phyloP scores from a whole-genome alignment of 148 eudicot species.

The Dianthus caryophyllus region DNA sequence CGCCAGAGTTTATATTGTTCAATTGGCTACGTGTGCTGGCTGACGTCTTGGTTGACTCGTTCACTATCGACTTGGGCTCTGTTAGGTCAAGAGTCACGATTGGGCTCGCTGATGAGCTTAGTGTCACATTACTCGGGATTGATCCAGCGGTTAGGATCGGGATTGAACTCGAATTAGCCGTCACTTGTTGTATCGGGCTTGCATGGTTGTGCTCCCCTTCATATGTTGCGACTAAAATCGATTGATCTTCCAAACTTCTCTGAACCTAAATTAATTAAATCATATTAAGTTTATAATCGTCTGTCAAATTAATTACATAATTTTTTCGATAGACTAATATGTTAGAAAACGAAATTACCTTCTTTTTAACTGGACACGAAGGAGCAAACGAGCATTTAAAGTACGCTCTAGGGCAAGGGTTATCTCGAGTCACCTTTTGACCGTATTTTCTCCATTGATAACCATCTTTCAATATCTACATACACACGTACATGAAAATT shows the following conservation, averaged over 20 bases:
- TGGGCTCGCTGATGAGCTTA: slow-evolving; percentile 22
- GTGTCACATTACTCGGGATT: background rate
- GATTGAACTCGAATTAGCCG: slow-evolving; percentile 20
- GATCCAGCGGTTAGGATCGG: slow-evolving; percentile 13
- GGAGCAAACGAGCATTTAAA: slow-evolving; percentile 74
- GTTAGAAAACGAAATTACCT: slow-evolving; percentile 29
- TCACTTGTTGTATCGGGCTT: slow-evolving; percentile 30
- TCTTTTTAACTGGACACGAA: slow-evolving; percentile 65
- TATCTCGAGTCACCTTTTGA: slow-evolving; percentile 71
- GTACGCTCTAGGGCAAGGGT: slow-evolving; percentile 76
- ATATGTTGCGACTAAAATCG: slow-evolving; percentile 63
- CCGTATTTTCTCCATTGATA: slow-evolving; percentile 70
- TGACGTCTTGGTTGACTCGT: slow-evolving; percentile 13
- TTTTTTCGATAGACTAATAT: background rate
- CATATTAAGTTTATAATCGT: background rate
- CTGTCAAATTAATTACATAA: background rate
- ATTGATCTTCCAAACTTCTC: slow-evolving; percentile 65
- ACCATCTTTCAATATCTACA: slow-evolving; percentile 42
- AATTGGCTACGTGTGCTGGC: slow-evolving; percentile 5
- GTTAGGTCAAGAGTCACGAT: slow-evolving; percentile 28
- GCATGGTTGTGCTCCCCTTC: slow-evolving; percentile 86
- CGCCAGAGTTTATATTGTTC: slow-evolving; percentile 25
- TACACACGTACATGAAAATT: background rate
- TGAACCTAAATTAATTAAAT: slow-evolving; percentile 46
- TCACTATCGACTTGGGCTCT: slow-evolving; percentile 21